Percentiles rank a stretch among this genome's conserved stretches.
These are phyloP conservation scores for Candida railenensis DNA, from an alignment of 805 yeast genomes.

Conservation along the genomic window DNA sequence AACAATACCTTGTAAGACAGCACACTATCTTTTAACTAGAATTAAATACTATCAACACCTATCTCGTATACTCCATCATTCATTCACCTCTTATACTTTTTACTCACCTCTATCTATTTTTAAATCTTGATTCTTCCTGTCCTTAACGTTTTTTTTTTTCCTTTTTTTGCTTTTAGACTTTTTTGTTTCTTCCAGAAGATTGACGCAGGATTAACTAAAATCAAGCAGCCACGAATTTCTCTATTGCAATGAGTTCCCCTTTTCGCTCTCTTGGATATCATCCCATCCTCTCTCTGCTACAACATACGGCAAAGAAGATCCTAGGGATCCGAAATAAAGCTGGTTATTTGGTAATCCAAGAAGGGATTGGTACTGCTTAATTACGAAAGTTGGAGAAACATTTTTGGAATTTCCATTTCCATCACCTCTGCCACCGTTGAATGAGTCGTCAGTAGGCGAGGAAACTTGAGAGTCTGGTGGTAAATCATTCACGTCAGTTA, in stretches of 20 bases:
- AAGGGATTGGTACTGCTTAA: conserved; percentile 52
- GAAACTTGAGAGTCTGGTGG: conserved; percentile 7
- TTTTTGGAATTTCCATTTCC: conserved; percentile 29
- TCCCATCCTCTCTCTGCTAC: conserved; percentile 49
- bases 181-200: too few species aligned
- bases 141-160: too few species aligned
- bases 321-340: conserved; percentile 42
- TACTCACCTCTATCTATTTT: too few species aligned
- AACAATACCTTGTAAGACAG: not conserved
- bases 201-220: not conserved
- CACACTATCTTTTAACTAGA: not conserved
- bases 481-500: conserved; percentile 1
- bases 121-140: too few species aligned
- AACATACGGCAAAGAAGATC: conserved; percentile 54
- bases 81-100: not conserved
- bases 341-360: conserved; percentile 53
- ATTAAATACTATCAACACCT: not conserved
- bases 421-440: conserved; percentile 15
- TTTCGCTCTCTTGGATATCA: conserved; percentile 9
- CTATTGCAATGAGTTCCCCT: not conserved
- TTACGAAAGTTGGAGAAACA: conserved; percentile 53
- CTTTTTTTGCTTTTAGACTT: too few species aligned
- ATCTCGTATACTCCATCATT: not conserved
- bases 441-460: conserved; percentile 13
- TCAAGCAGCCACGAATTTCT: too few species aligned